Percentiles rank a stretch among this genome's conserved stretches.
Evolutionary conservation across 768 basidiomycete genomes (phyloP).

Genomic region (Crepidotus variabilis): DNA sequence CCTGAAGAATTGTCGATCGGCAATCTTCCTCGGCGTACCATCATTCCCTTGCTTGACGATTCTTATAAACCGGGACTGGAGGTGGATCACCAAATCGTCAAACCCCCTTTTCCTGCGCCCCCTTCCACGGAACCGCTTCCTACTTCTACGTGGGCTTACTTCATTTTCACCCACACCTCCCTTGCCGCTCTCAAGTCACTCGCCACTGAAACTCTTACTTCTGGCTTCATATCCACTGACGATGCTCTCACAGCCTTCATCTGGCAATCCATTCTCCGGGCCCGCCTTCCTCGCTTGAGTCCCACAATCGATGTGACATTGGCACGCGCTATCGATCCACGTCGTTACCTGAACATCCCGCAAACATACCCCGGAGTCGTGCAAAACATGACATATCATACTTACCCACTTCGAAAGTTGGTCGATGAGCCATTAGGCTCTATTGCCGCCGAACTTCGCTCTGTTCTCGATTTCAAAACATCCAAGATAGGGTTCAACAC

Average conservation of each 20-base stretch:
- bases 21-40: constrained; percentile 12
- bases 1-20: constrained; percentile 16
- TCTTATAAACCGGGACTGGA: constrained; percentile 4
- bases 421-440: constrained; percentile 15
- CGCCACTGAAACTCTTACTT: constrained; percentile 12
- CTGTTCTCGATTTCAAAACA: constrained; percentile 6
- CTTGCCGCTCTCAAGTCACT: constrained; percentile 17
- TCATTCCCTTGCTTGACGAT: constrained; percentile 17
- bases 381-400: constrained; percentile 22
- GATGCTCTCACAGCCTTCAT: constrained; percentile 24
- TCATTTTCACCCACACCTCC: constrained; percentile 11
- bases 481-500: no score
- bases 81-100: constrained; percentile 6
- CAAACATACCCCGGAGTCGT: constrained; percentile 19
- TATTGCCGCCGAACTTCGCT: constrained; percentile 20
- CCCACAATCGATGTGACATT: constrained; percentile 11
- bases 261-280: constrained; percentile 22
- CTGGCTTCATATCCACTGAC: constrained; percentile 22
- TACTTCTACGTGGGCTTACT: constrained; percentile 14
- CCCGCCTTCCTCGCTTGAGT: constrained; percentile 19
- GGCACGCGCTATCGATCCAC: constrained; percentile 22
- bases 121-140: neutral
- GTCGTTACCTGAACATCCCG: constrained; percentile 19
- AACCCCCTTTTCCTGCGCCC: neutral
- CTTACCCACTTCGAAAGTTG: constrained; percentile 10